Evolutionary conservation across 163 green algal species (phyloP), one percentile per base, ranked within the genome.

Genomic region (Volvox carteri): DNA sequence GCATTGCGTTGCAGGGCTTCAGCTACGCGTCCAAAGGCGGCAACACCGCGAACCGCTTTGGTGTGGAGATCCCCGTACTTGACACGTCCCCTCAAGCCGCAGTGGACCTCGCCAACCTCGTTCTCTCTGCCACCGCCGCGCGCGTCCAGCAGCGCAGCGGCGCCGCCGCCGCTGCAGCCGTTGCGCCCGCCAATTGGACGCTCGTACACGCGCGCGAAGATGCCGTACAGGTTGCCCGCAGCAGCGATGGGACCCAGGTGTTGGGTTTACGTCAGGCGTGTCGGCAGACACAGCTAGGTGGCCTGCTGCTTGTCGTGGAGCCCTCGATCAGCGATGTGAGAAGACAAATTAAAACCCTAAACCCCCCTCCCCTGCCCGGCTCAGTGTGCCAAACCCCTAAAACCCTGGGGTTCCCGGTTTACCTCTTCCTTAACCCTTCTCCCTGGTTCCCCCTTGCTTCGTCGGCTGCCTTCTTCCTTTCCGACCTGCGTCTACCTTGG

Each of bases 221-320:
- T 25, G 78, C 39, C 1, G 33, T 75, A 5, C n/a, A 41, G 33
- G 23, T 73, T 7, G 81, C 81, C 33, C 1, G 5, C 37, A 44
- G 50, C 5, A 0, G 39, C 7, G 80, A 48, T 28, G 42, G 56
- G 21, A 35, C 9, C 6, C 18, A 65, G 33, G 70, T 90, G 46
- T 67, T 86, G 73, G 56, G 67, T n/a, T 44, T 94, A 58, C 85
- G 60, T 7, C 39, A 68, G 48, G 92, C 92, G 23, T 93, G 90
- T 79, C 76, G 67, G 18, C 35, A 77, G n/a, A 33, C 73, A 23
- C 52, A 35, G 30, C 67, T 94, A 52, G 80, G 52, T 0, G 90
- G 87, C 1, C 67, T 92, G 23, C 70, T 94, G 75, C 21, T 93
- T 41, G 39, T 94, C 35, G 84, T 94, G 85, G 79, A 84, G 56